A percentile compares a stretch with the other conserved stretches of the same genome.
Evolutionary conservation across 345 rosid genomes (phyloP).

Genomic region (Ceriops zippeliana): DNA sequence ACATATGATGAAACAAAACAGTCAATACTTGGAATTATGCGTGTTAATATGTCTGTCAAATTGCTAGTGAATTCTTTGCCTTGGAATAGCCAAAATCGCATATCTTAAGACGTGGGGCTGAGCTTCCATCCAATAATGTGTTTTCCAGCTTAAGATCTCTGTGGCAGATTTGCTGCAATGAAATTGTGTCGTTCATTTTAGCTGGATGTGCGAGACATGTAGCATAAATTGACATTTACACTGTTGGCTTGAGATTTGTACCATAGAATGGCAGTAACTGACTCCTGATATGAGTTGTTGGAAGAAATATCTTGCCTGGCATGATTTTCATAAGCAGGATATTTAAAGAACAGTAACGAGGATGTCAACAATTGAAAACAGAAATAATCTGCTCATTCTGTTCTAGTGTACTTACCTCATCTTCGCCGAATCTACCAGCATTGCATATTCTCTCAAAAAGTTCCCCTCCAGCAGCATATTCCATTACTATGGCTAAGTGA

Average conservation of each 20-base stretch:
- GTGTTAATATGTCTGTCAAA: neutral
- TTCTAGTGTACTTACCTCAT: constrained; percentile 9
- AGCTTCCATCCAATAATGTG: constrained; percentile 21
- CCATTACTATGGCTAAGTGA: constrained; percentile 31
- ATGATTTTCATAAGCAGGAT: neutral
- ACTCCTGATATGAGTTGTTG: constrained; percentile 28
- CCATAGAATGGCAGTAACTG: constrained; percentile 30
- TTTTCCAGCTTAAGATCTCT: constrained; percentile 29
- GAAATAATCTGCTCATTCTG: neutral
- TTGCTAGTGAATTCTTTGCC: constrained; percentile 11
- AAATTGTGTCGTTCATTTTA: neutral
- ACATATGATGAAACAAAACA: neutral
- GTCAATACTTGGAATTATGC: neutral
- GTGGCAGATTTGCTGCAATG: constrained; percentile 25
- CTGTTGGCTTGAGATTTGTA: constrained; percentile 1
- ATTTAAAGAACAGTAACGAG: neutral
- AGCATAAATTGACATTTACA: no score
- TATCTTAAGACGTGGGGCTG: constrained; percentile 21
- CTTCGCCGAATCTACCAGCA: constrained; percentile 27
- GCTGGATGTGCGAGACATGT: no score
- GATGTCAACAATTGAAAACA: neutral
- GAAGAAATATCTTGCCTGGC: constrained; percentile 24
- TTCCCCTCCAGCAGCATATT: constrained; percentile 26
- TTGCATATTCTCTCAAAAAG: constrained; percentile 28
- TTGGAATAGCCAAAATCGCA: constrained; percentile 29